phyloP scores from a whole-genome alignment of 257 asterid species.

The Solanum chiquidenum region DNA sequence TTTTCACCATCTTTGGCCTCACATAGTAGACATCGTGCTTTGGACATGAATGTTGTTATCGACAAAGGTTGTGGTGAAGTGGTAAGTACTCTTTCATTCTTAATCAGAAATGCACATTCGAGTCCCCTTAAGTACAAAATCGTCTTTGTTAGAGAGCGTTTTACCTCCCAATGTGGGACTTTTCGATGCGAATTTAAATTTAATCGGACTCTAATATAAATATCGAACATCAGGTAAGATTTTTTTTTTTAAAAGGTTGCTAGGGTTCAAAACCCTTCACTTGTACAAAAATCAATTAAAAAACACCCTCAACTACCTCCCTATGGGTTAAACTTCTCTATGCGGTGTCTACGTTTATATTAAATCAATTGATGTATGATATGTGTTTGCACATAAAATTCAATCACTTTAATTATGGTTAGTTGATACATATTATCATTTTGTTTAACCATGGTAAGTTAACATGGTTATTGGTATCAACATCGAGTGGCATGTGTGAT shows the following conservation, averaged over 20 bases:
- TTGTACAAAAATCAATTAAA: not conserved
- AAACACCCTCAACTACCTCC: not conserved
- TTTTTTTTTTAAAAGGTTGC: not conserved
- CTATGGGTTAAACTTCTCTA: not conserved
- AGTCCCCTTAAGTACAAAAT: too few relatives aligned
- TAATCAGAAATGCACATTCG: too few relatives aligned
- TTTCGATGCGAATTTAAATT: not conserved
- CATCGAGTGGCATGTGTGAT: not conserved
- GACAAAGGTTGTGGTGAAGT: too few relatives aligned
- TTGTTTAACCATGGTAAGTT: not conserved
- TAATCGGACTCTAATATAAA: not conserved
- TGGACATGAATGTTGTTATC: not conserved
- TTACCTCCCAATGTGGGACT: not conserved
- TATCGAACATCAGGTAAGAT: not conserved
- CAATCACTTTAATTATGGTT: not conserved
- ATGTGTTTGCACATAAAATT: not conserved
- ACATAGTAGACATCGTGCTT: not conserved
- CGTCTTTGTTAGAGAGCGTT: too few relatives aligned
- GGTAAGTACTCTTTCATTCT: not conserved
- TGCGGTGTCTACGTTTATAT: not conserved
- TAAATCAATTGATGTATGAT: not conserved
- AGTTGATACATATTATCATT: not conserved
- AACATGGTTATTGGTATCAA: not conserved
- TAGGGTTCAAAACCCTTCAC: not conserved
- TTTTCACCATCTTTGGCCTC: constrained; percentile 6